phyloP scores from a whole-genome alignment of 2,329 filamentous ascomycete species.

The Ophiostoma sp. region DNA sequence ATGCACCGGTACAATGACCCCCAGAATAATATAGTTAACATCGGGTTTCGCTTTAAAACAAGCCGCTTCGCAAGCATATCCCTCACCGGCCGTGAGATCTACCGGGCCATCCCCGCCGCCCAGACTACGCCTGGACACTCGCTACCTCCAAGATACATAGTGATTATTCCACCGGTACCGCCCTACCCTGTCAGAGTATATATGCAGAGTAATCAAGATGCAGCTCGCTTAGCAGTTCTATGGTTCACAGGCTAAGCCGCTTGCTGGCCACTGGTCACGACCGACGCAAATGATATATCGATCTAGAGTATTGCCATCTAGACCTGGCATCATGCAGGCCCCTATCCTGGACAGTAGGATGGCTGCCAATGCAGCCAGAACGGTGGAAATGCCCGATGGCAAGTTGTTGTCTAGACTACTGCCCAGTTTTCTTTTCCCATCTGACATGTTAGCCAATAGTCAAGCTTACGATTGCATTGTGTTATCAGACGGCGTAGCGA shows the following conservation, averaged over 20 bases:
- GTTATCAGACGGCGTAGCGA: not conserved
- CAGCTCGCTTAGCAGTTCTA: not conserved
- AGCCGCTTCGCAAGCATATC: not conserved
- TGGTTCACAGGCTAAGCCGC: not conserved
- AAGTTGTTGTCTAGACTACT: constrained; percentile 9
- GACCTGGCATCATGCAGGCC: not conserved
- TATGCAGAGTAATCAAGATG: not conserved
- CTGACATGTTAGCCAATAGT: constrained; percentile 11
- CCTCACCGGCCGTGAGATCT: constrained; percentile 1
- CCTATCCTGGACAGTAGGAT: not conserved
- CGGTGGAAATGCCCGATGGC: not conserved
- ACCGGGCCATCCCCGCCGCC: not conserved
- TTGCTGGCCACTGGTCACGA: not conserved
- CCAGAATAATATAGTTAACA: not conserved
- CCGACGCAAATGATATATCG: not conserved
- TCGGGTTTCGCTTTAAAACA: constrained; percentile 1
- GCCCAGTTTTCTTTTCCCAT: constrained; percentile 19
- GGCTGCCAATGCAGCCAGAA: not conserved
- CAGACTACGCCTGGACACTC: not conserved
- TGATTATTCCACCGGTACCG: not conserved
- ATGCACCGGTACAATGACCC: not conserved
- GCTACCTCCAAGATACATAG: not conserved
- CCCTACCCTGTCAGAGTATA: not conserved
- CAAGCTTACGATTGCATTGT: not conserved
- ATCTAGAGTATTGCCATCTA: not conserved